phyloP scores from a whole-genome alignment of 1,284 basidiomycete species.

The Ustilago curta region DNA sequence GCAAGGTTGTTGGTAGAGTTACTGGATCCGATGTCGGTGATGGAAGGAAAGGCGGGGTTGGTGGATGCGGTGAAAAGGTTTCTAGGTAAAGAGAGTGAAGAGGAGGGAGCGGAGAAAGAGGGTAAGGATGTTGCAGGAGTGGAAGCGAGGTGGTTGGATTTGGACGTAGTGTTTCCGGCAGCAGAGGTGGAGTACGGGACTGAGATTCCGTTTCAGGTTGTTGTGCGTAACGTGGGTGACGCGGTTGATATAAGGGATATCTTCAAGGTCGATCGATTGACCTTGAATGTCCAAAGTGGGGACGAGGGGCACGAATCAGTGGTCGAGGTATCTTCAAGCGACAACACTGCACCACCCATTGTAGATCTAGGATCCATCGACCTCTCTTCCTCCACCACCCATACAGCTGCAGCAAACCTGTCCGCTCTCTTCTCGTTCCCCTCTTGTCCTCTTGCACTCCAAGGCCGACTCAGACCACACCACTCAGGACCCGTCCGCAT shows the following conservation, averaged over 20 bases:
- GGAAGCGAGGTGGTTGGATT: conserved; percentile 3
- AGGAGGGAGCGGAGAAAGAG: not conserved
- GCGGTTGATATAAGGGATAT: conserved; percentile 11
- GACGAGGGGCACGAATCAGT: not conserved
- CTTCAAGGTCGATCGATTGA: conserved; percentile 1
- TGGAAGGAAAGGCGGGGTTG: conserved; percentile 5
- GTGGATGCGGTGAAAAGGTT: conserved; percentile 19
- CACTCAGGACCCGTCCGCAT: conserved; percentile 3
- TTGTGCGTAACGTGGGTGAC: conserved; percentile 15
- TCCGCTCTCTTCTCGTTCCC: not conserved
- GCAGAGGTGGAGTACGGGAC: conserved; percentile 22
- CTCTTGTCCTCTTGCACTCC: conserved; percentile 1
- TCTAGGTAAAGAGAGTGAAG: conserved; percentile 6
- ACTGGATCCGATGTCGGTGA: conserved; percentile 12
- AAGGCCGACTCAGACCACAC: conserved; percentile 10
- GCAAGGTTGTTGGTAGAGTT: conserved; percentile 25
- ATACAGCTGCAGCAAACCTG: not conserved
- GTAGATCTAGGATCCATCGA: conserved; percentile 21
- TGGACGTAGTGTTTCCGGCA: conserved; percentile 15
- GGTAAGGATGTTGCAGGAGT: not conserved
- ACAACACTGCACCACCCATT: not conserved
- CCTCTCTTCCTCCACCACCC: not conserved
- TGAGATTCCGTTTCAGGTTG: conserved; percentile 21
- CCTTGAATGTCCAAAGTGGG: conserved; percentile 12
- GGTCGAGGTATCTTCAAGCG: conserved; percentile 1